Evolutionary conservation across 345 rosid species (phyloP), one percentile per base, ranked within the genome.

Genomic region (Passiflora organensis): DNA sequence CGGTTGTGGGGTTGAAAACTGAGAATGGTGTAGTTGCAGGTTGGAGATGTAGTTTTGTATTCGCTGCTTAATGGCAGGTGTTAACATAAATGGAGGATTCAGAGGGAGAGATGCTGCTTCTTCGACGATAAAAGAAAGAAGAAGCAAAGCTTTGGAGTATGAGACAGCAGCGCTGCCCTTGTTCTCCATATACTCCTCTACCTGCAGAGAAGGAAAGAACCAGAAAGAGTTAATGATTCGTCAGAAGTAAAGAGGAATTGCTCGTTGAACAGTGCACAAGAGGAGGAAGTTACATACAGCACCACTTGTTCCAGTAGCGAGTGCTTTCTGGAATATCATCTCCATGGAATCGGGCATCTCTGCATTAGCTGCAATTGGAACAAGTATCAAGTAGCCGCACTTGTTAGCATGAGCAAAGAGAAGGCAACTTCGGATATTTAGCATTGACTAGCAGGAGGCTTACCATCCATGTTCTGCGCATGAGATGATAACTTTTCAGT

Each of bases 271-370:
- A n/a, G n/a, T n/a, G n/a, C 32, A 20, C 14, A 15, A n/a, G n/a
- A n/a, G 6, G 16, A 53, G 32, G 43, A 20, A 44, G 21, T 42
- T 44, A 73, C 86, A 79, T 61, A 84, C 93, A 44, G 78, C 93
- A 15, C 87, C 93, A 28, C 66, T 74, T 61, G 19, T 84, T 70
- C 93, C 93, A 1, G 71, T 46, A 18, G 78, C 60, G 39, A 85
- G 76, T 20, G 87, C 89, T 46, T 64, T 69, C 38, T 79, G 85
- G 60, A 80, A 82, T 63, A 82, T 75, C 55, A 73, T 72, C 50
- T 84, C 87, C 89, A 85, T 85, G 45, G 89, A 86, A 63, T 87
- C 86, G 45, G 93, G 93, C 87, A 87, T 82, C 68, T 79, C 74
- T 32, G 80, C 72, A 55, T 76, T 55, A 56, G 79, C 93, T 84